Conservation (phyloP, 805 yeast genomes). For the Helenozyma rhizophorensis region DNA sequence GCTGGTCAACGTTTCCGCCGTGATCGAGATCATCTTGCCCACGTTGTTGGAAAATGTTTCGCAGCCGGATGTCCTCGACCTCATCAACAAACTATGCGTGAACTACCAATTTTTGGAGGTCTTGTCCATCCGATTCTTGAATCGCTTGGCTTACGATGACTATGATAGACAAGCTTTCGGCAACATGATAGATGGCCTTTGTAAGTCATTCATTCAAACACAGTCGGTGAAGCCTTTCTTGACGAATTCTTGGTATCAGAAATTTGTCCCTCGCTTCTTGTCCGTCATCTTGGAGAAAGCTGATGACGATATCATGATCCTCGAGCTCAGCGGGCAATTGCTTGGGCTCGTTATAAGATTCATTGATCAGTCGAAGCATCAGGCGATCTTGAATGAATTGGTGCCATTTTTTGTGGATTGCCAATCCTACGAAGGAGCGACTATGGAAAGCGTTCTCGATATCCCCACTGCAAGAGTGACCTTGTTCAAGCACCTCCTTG, state of each 20-base stretch:
- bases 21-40: conserved; percentile 36
- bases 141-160: conserved; percentile 27
- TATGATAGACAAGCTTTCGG: conserved; percentile 6
- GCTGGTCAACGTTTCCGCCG: conserved; percentile 27
- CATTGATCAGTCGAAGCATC: conserved; percentile 42
- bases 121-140: conserved; percentile 40
- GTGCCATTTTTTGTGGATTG: conserved; percentile 31
- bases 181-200: conserved; percentile 15
- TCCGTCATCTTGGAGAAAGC: conserved; percentile 8
- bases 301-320: conserved; percentile 17
- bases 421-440: conserved; percentile 6
- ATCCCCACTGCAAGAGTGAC: conserved; percentile 32
- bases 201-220: conserved; percentile 22
- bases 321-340: conserved; percentile 40
- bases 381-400: conserved; percentile 37
- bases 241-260: conserved; percentile 40
- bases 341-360: conserved; percentile 39
- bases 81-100: conserved; percentile 31
- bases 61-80: conserved; percentile 23
- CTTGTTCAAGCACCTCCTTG: conserved; percentile 38
- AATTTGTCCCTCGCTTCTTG: conserved; percentile 40
- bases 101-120: conserved; percentile 42
- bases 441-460: conserved; percentile 16
- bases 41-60: conserved; percentile 24
- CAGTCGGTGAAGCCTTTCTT: conserved; percentile 30